Evolutionary conservation across 352 stramenopile species (phyloP).

Genomic region (Peronospora destructor): DNA sequence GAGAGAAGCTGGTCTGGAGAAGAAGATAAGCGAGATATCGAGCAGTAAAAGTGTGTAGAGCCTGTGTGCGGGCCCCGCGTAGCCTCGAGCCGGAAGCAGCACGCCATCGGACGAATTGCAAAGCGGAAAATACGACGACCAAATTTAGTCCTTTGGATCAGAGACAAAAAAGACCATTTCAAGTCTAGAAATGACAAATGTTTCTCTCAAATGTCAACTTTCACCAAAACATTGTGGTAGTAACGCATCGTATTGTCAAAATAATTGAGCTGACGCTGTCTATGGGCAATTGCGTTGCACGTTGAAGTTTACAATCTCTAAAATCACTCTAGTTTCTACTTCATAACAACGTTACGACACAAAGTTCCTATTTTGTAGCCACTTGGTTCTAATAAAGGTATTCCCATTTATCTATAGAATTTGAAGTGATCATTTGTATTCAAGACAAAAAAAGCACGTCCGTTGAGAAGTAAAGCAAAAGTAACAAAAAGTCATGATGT

Average conservation of each 20-base stretch:
- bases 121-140: slow-evolving; percentile 7
- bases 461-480: slow-evolving; percentile 1
- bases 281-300: no score
- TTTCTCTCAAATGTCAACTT: not conserved
- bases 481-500: slow-evolving; percentile 20
- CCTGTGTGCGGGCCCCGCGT: slow-evolving; percentile 23
- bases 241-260: no score
- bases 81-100: slow-evolving; percentile 33
- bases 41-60: slow-evolving; percentile 10
- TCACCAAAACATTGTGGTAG: no score
- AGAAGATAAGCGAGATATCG: not conserved
- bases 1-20: slow-evolving; percentile 8
- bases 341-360: slow-evolving; percentile 9
- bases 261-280: no score
- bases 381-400: no score
- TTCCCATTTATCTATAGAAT: no score
- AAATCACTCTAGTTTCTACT: not conserved
- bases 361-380: not conserved
- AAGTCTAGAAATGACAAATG: no score
- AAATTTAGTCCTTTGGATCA: slow-evolving; percentile 3
- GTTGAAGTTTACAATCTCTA: no score
- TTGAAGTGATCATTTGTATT: no score
- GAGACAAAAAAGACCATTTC: no score
- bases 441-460: no score
- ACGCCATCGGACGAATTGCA: slow-evolving; percentile 15